These are phyloP conservation scores for Haplosporangium gracile DNA, from an alignment of 192 early-diverging fungal genomes.

Conservation along the genomic window DNA sequence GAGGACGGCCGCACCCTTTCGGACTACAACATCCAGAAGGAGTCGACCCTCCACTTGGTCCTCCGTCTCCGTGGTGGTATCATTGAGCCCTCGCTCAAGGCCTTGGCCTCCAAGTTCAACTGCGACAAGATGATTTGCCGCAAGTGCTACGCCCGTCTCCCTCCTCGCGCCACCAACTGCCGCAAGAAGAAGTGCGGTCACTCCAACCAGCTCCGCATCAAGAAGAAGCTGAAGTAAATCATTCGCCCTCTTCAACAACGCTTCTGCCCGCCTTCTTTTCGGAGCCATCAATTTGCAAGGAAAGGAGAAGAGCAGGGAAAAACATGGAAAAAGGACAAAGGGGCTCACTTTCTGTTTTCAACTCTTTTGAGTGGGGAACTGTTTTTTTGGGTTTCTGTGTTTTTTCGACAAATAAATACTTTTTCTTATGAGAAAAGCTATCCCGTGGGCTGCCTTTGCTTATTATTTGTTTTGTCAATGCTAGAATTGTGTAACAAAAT, in stretches of 20 bases:
- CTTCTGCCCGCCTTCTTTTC: not conserved
- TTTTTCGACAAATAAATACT: conserved; percentile 11
- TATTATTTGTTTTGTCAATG: not conserved
- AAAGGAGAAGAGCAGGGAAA: not conserved
- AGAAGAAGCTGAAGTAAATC: conserved; percentile 97
- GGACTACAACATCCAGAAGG: conserved; percentile 99
- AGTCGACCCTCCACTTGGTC: conserved; percentile 97
- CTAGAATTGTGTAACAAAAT: too few species aligned
- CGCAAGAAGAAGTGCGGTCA: conserved; percentile 99
- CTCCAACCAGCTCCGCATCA: conserved; percentile 98
- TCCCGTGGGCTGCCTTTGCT: not conserved
- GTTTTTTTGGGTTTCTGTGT: not conserved
- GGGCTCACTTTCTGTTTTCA: not conserved
- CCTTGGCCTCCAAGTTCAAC: conserved; percentile 99
- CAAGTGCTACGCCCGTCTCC: conserved; percentile 99
- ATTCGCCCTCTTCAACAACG: not conserved
- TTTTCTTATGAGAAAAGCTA: conserved; percentile 10
- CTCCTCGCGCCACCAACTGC: conserved; percentile 99
- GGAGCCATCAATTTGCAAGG: too few species aligned
- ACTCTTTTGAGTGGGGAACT: not conserved
- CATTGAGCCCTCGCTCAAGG: conserved; percentile 99
- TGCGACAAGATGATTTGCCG: conserved; percentile 99
- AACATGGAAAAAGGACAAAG: conserved; percentile 7
- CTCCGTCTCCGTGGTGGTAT: conserved; percentile 97
- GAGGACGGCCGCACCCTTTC: conserved; percentile 98